Evolutionary conservation across 2,329 filamentous ascomycete genomes (phyloP).

Genomic region (Apiospora aurea): DNA sequence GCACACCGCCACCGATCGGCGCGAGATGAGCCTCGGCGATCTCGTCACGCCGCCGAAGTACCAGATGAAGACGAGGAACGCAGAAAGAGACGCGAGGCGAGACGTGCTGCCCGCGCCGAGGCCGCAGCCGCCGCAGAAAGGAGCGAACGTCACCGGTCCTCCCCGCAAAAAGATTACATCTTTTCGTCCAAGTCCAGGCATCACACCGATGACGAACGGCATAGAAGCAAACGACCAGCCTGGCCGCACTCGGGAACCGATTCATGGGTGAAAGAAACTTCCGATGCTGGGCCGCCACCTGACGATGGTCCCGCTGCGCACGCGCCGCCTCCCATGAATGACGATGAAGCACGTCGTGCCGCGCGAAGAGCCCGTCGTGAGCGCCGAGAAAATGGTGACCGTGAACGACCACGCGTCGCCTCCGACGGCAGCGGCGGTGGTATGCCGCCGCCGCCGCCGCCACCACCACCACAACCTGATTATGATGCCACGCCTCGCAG

Average conservation of each 20-base stretch:
- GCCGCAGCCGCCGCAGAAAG: constrained; percentile 44
- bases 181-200: constrained; percentile 48
- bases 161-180: constrained; percentile 53
- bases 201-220: constrained; percentile 44
- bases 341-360: constrained; percentile 59
- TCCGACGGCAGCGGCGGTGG: constrained; percentile 45
- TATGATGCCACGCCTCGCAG: constrained; percentile 58
- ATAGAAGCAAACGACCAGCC: constrained; percentile 43
- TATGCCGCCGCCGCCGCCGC: constrained; percentile 49
- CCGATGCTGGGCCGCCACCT: constrained; percentile 66
- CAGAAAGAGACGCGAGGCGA: constrained; percentile 60
- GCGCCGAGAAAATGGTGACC: constrained; percentile 52
- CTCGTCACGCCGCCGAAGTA: constrained; percentile 48
- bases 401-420: constrained; percentile 42
- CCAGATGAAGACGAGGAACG: constrained; percentile 61
- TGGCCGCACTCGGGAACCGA: constrained; percentile 71
- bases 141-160: constrained; percentile 49
- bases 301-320: constrained; percentile 48
- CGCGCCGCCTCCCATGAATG: constrained; percentile 47
- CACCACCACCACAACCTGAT: constrained; percentile 50
- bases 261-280: constrained; percentile 71
- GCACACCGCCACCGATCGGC: constrained; percentile 44
- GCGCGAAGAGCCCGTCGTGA: constrained; percentile 52
- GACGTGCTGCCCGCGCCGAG: constrained; percentile 50
- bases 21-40: constrained; percentile 56